A percentile compares a stretch with the other conserved stretches of the same genome.
Evolutionary conservation across 108 stramenopile genomes (phyloP).

Genomic region (Stephanodiscus triporus): DNA sequence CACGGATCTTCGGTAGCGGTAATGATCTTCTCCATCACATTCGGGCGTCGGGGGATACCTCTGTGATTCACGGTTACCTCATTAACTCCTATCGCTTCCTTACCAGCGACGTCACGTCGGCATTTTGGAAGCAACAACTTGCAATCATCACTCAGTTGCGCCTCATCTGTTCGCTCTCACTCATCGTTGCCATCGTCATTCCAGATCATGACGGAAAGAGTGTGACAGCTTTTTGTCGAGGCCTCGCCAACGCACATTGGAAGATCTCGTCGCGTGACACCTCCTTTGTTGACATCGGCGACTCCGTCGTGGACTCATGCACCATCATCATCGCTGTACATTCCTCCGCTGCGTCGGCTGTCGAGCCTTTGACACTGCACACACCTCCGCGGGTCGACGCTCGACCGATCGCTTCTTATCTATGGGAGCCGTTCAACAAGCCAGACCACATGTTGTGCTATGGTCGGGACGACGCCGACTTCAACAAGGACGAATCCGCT

Average conservation of each 20-base stretch:
- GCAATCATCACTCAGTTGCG: not conserved
- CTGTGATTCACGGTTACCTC: not conserved
- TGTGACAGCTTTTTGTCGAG: no score
- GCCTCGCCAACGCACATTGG: no score
- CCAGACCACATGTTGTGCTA: not conserved
- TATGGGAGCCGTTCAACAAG: slow-evolving; percentile 8
- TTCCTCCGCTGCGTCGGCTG: not conserved
- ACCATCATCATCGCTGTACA: not conserved
- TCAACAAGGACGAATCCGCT: not conserved
- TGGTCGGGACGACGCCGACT: not conserved
- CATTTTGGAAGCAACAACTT: not conserved
- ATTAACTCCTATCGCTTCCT: not conserved
- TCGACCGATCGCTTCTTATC: not conserved
- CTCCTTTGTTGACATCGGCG: no score
- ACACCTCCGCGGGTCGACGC: not conserved
- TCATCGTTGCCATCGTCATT: not conserved
- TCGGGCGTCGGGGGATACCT: not conserved
- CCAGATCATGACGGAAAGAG: not conserved
- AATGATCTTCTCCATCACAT: not conserved
- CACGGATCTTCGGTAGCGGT: not conserved
- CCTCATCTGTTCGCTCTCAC: no score
- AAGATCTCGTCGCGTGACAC: no score
- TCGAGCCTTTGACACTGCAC: not conserved
- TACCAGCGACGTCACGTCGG: not conserved
- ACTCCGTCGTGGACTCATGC: no score